Base-by-base conservation (phyloP, 345 rosid species). In the Arabis alpina region DNA sequence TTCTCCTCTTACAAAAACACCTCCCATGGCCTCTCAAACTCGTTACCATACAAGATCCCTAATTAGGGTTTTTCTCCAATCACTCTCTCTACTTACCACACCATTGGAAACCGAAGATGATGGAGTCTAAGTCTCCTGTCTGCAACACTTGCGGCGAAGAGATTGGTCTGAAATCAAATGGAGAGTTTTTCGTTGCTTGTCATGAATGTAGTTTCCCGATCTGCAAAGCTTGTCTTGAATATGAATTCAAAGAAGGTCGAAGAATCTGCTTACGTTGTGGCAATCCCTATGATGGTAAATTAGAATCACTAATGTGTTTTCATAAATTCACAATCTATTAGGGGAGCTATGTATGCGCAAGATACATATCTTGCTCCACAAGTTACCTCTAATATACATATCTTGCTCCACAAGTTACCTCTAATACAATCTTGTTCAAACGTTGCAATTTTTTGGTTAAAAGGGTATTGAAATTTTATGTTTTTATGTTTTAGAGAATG, bases 71-170 rank as follows among this genome's bases (percentile, higher is more conserved):
- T 56, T 80, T 11, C 10, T 47, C 42, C 6, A 39, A 2, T 53
- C 49, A 28, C 53, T 51, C 54, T 11, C 28, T 68, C 41, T 74
- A 13, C 59, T 65, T 14, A 1, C 27, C 43, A 13, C 36, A 54
- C 0, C 72, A 52, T 37, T 37, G 64, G 61, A 42, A 39, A 24
- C 10, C 49, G 16, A 78, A 63, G 75, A 93, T 89, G 99, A 89
- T 91, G 97, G 88, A 85, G 71, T 74, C 97, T 0, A 95, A 80
- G 76, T 80, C 75, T 72, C 95, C 88, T 5, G 45, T 82, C 19
- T 94, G 99, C 85, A 88, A 80, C 77, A 86, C 89, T 67, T 94
- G 99, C 41, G 95, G 99, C 16, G 93, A 87, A 73, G 82, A 79
- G 23, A 86, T 94, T 10, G 95, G 94, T 57, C 3, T 81, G 3